Conservation (phyloP, 2,329 filamentous ascomycete species). For the Talaromyces sp. region DNA sequence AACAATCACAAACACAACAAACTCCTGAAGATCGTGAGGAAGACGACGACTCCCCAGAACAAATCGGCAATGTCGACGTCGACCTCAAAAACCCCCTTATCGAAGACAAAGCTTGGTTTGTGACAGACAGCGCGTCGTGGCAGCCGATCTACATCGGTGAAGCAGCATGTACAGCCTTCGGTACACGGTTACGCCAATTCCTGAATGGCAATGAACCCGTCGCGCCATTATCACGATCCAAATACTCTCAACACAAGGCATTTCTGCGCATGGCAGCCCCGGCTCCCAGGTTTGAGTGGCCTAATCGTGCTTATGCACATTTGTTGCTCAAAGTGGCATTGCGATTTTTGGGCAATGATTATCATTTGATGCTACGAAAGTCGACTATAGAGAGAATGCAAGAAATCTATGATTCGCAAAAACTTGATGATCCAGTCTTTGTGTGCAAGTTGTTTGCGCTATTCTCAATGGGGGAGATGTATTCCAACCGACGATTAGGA, state of each 20-base stretch:
- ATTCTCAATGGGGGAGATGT: constrained; percentile 22
- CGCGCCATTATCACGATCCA: constrained; percentile 17
- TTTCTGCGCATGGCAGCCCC: constrained; percentile 17
- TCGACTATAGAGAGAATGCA: constrained; percentile 21
- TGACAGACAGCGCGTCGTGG: constrained; percentile 18
- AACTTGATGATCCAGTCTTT: constrained; percentile 18
- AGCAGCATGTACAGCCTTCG: constrained; percentile 20
- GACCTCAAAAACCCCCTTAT: constrained; percentile 19
- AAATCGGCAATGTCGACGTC: constrained; percentile 10
- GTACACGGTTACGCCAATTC: constrained; percentile 19
- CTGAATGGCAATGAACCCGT: constrained; percentile 18
- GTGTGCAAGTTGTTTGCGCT: constrained; percentile 22
- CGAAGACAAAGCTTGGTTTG: constrained; percentile 21
- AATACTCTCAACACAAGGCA: constrained; percentile 18
- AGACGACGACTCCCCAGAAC: constrained; percentile 1
- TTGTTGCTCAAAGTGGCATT: constrained; percentile 21
- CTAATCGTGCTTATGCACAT: constrained; percentile 21
- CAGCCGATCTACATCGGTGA: constrained; percentile 20
- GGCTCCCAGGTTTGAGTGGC: constrained; percentile 14
- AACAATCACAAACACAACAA: constrained; percentile 9
- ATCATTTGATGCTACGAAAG: constrained; percentile 22
- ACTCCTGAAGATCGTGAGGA: background rate
- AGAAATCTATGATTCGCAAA: constrained; percentile 15
- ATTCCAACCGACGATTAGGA: constrained; percentile 19
- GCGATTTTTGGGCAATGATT: constrained; percentile 22